Evolutionary conservation across 805 yeast genomes (phyloP), one percentile per base, ranked within the genome.

Genomic region (Yarrowia deformans): DNA sequence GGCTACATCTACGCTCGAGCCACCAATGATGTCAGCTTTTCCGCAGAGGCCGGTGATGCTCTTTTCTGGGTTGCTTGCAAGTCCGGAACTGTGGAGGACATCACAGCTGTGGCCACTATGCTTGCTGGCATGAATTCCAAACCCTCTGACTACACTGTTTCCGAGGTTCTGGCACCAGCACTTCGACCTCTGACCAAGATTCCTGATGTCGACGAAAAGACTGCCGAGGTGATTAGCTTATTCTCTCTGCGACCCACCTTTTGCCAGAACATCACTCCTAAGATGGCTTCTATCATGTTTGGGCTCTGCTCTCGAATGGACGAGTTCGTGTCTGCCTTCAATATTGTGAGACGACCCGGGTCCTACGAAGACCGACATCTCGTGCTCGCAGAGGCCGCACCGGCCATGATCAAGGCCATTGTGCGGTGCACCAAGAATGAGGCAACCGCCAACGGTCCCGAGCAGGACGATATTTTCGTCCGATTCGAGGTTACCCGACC

Each of bases 371-470:
- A 14, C 16, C 32, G 23, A 37, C 5, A 37, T 2, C n/a, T 2
- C 5, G 45, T 32, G 23, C n/a, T 34, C n/a, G 39, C 14, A 8
- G 55, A 37, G 19, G 37, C 56, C 19, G 43, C 48, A 14, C 18
- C 66, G n/a, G 66, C 66, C 18, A 60, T 60, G 52, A 8, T 60
- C 34, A 60, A 60, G 66, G 50, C 66, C 19, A 18, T 45, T 7
- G 68, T 63, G 3, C 45, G 68, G n/a, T 63, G 68, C 45, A 63
- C 68, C 48, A 48, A 48, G 32, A 63, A 63, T 14, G 68, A 63
- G n/a, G 55, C 29, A 8, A 14, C 34, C 5, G 56, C 46, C 2
- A 18, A 37, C 8, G 43, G 64, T 1, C 48, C 67, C 34, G 67
- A 45, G 3, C 54, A 60, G 43, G 48, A 63, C 8, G 55, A 63